Evolutionary conservation across 2,329 filamentous ascomycete species (phyloP).

Genomic region (Chrysoporthe deuterocubensis): DNA sequence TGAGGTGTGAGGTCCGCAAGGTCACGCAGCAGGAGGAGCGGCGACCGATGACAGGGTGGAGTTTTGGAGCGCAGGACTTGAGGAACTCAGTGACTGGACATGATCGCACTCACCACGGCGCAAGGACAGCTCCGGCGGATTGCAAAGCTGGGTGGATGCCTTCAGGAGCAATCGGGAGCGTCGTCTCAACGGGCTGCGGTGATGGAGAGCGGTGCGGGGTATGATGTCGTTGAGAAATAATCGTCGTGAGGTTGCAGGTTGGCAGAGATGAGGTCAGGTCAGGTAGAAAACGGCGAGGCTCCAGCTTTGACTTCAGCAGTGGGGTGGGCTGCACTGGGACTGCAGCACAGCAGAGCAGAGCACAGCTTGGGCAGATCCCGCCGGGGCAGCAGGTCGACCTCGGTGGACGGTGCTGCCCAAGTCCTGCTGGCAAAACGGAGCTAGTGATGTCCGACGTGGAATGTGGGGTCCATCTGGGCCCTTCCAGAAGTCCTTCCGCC

Average conservation of each 20-base stretch:
- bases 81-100: not conserved
- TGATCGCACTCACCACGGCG: not conserved
- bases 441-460: constrained; percentile 8
- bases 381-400: not conserved
- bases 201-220: constrained; percentile 9
- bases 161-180: not conserved
- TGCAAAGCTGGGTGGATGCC: not conserved
- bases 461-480: not conserved
- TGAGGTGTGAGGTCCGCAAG: constrained; percentile 7
- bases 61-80: not conserved
- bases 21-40: constrained; percentile 7
- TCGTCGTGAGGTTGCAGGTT: constrained; percentile 15
- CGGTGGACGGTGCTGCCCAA: not conserved
- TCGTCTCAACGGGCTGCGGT: not conserved
- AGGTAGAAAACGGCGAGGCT: constrained; percentile 12
- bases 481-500: constrained; percentile 1
- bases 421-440: constrained; percentile 6
- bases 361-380: not conserved
- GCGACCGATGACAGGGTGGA: not conserved
- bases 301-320: not conserved
- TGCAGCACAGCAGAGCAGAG: not conserved
- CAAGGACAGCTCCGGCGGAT: not conserved
- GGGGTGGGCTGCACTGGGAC: not conserved
- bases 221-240: constrained; percentile 14
- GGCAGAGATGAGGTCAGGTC: constrained; percentile 13